These are phyloP conservation scores for Blastomyces parvus DNA, from an alignment of 2,329 filamentous ascomycete species.

Conservation along the genomic window DNA sequence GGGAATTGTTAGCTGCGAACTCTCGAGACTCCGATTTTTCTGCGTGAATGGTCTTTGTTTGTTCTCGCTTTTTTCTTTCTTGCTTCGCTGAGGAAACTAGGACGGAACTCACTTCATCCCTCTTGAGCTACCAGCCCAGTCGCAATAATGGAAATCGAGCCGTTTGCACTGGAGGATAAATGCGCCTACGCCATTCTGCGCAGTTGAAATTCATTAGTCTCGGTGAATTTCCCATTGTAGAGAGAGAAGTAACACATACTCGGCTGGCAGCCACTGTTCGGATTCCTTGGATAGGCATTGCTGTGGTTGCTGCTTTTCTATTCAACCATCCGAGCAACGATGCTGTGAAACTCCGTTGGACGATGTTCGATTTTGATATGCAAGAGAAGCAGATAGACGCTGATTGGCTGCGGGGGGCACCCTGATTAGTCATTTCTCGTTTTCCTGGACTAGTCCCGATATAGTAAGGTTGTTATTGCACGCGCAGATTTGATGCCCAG, in stretches of 20 bases:
- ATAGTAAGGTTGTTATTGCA: background rate
- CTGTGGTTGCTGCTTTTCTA: conserved; percentile 11
- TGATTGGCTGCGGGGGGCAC: conserved; percentile 20
- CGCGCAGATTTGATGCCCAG: background rate
- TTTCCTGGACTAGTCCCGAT: background rate
- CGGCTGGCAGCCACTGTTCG: conserved; percentile 47
- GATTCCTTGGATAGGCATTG: conserved; percentile 41
- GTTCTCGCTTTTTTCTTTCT: background rate
- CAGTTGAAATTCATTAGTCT: conserved; percentile 9
- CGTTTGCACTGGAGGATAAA: conserved; percentile 97
- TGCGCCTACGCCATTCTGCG: conserved; percentile 86
- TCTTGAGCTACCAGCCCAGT: conserved; percentile 83
- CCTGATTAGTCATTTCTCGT: background rate
- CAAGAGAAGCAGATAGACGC: background rate
- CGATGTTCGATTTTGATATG: conserved; percentile 4
- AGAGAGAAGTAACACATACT: conserved; percentile 32
- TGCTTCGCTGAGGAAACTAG: background rate
- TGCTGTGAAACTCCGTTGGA: background rate
- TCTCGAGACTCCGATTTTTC: background rate
- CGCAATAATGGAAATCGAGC: conserved; percentile 93
- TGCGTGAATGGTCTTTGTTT: background rate
- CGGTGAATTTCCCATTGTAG: background rate
- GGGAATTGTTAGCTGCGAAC: conserved; percentile 2
- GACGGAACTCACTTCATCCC: conserved; percentile 72
- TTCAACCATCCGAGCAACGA: conserved; percentile 1